Percentiles rank a stretch among this genome's conserved stretches.
Conservation (phyloP, 257 asterid species). For the Solanum chilense region DNA sequence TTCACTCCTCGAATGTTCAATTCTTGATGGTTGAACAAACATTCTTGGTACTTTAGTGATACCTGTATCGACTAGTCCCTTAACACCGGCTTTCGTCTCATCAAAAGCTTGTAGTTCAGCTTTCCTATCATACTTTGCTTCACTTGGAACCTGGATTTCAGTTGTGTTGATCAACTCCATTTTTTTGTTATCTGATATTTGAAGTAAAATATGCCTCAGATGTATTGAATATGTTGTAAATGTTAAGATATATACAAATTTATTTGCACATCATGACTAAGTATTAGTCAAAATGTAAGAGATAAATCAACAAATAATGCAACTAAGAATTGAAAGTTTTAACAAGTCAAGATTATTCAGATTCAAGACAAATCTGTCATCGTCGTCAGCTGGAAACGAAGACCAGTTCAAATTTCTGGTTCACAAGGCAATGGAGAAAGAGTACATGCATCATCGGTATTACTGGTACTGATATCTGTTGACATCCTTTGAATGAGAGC, state of each 20-base stretch:
- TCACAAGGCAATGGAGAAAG: neutral
- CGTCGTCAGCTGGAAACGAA: neutral
- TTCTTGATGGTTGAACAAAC: neutral
- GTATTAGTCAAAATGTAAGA: neutral
- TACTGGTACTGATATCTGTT: neutral
- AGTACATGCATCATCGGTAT: neutral
- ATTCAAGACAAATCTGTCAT: neutral
- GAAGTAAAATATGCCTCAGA: neutral
- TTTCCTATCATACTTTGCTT: neutral
- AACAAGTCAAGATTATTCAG: neutral
- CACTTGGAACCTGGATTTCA: neutral
- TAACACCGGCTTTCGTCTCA: conserved; percentile 1
- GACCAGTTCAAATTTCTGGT: neutral
- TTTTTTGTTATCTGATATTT: neutral
- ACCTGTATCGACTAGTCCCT: neutral
- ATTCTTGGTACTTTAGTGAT: neutral
- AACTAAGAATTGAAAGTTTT: neutral
- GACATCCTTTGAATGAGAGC: too few relatives aligned
- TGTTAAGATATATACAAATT: neutral
- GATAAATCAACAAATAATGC: neutral
- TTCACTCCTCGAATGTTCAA: neutral
- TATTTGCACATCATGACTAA: neutral
- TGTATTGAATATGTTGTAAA: neutral
- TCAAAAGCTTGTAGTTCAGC: conserved; percentile 1
- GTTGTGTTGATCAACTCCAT: neutral